Base-by-base conservation (phyloP, 257 asterid genomes). In the Osmanthus fragrans region DNA sequence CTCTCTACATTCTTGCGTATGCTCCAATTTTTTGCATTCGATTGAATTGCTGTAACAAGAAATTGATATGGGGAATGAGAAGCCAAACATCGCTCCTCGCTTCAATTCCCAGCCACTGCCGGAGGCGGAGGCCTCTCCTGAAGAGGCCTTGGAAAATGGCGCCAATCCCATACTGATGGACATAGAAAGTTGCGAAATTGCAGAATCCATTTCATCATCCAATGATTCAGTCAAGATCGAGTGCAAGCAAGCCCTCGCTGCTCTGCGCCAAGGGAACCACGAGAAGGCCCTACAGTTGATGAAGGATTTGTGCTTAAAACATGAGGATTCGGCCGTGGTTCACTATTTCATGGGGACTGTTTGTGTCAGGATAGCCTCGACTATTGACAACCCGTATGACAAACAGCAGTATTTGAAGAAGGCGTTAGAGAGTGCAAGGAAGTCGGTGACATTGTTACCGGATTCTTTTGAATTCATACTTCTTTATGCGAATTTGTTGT, bases 401-500 rank as follows among this genome's bases (percentile, higher is more conserved):
- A 93, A 93, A 33, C 88, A 89, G 73, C 75, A 90, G 64, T 91
- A 91, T 81, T 80, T 91, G 79, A 89, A 39, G 83, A 90, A 86
- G 71, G 98, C 96, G 0, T 66, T 89, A 33, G 97, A 91, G 80
- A 90, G 96, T 58, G 96, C 98, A 0, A 83, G 85, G 66, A 89
- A 51, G 83, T 91, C 98, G 0, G 91, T 81, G 19, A 32, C 37
- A 19, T 37, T 90, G 72, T 89, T 91, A 47, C 97, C 96, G 15
- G 80, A 68, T 77, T 93, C 98, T 1, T 80, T 93, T 69, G 98
- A 91, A 88, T 93, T 88, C 67, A 84, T 88, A 3, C 92, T 89
- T 83, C 90, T 93, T 77, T 91, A 93, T 74, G 93, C 97, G 3
- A 93, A 85, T 84, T 80, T 93, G 81, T 27, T 91, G 83, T 93